Conservation (phyloP, 148 eudicot species). For the Rhododendron simsii region DNA sequence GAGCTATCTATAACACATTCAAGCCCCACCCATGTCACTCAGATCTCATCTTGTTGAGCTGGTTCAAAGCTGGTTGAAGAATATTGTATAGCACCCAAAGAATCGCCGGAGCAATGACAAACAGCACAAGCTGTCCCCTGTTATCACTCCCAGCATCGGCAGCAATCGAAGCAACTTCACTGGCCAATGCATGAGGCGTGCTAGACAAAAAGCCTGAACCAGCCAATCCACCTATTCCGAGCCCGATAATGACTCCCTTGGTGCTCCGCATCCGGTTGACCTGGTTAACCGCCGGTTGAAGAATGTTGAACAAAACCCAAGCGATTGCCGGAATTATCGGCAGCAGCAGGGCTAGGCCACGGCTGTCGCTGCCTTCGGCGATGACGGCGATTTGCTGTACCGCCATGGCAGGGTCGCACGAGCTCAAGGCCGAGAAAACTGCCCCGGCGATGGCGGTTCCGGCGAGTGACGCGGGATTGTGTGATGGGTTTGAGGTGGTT, state of each 20-base stretch:
- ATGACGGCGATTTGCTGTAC: slow-evolving; percentile 80
- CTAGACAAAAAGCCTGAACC: slow-evolving; percentile 32
- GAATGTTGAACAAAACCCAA: slow-evolving; percentile 84
- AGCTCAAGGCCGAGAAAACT: slow-evolving; percentile 54
- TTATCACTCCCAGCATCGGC: slow-evolving; percentile 49
- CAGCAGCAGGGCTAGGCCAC: slow-evolving; percentile 71
- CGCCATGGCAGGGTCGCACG: slow-evolving; percentile 73
- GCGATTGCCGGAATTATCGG: slow-evolving; percentile 79
- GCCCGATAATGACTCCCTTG: slow-evolving; percentile 55
- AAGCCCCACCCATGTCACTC: slow-evolving; percentile 18
- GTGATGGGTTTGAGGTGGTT: slow-evolving; percentile 12
- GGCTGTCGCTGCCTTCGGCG: slow-evolving; percentile 70
- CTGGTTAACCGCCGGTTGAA: slow-evolving; percentile 86
- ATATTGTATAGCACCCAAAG: slow-evolving; percentile 85
- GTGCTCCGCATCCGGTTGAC: slow-evolving; percentile 60
- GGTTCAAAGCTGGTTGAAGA: slow-evolving; percentile 97
- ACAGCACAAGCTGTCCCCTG: slow-evolving; percentile 69
- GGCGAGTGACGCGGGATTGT: slow-evolving; percentile 16
- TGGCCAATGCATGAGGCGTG: slow-evolving; percentile 37
- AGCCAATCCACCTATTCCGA: slow-evolving; percentile 63
- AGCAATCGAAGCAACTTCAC: slow-evolving; percentile 34
- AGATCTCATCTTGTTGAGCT: slow-evolving; percentile 85
- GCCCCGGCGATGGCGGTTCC: slow-evolving; percentile 67
- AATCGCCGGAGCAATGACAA: slow-evolving; percentile 81
- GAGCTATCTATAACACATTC: not conserved